Conservation (phyloP, 2,329 filamentous ascomycete genomes). For the Hysterium pulicare region DNA sequence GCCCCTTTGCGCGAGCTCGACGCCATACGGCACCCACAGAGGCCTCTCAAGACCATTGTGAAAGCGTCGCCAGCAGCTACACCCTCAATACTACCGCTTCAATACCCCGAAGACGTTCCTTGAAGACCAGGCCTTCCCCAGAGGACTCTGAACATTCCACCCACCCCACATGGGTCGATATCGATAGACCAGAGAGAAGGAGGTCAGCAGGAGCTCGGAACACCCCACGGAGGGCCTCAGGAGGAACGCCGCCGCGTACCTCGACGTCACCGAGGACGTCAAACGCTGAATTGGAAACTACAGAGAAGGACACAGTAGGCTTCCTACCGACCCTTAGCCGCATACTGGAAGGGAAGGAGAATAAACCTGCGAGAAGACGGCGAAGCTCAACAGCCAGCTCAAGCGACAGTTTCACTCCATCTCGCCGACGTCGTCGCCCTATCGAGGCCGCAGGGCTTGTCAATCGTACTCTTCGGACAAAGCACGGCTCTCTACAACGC, state of each 20-base stretch:
- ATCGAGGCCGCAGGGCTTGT: conserved; percentile 20
- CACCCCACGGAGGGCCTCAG: conserved; percentile 19
- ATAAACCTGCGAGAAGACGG: conserved; percentile 16
- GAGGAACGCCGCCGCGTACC: conserved; percentile 15
- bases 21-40: conserved; percentile 17
- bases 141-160: conserved; percentile 17
- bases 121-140: conserved; percentile 18
- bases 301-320: conserved; percentile 15
- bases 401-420: conserved; percentile 7
- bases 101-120: conserved; percentile 22
- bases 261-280: conserved; percentile 11
- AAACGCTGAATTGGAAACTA: conserved; percentile 12
- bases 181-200: conserved; percentile 20
- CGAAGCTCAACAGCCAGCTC: conserved; percentile 22
- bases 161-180: conserved; percentile 19
- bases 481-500: conserved; percentile 31
- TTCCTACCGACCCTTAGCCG: conserved; percentile 41
- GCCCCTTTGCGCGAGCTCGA: conserved; percentile 16
- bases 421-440: conserved; percentile 16
- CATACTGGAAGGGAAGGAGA: conserved; percentile 39
- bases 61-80: conserved; percentile 9
- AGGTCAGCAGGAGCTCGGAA: conserved; percentile 18
- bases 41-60: conserved; percentile 13
- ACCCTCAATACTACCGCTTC: conserved; percentile 9
- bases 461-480: conserved; percentile 28